phyloP scores from a whole-genome alignment of 768 basidiomycete genomes.

The Kwoniella mangroviensis region DNA sequence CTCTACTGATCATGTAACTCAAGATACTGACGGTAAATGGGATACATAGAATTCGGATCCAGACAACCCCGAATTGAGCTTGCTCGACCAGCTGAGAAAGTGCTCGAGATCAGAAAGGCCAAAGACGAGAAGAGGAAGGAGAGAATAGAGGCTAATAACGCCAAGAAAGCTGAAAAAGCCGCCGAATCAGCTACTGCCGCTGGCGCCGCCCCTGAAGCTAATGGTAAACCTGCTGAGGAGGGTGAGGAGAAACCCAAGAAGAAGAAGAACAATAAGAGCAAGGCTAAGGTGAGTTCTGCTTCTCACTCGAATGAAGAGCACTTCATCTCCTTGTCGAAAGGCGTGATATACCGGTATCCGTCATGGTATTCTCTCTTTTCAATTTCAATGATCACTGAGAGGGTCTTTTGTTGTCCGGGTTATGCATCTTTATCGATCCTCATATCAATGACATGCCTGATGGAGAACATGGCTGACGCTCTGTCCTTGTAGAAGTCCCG shows the following conservation, averaged over 20 bases:
- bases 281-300: slow-evolving; percentile 29
- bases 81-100: slow-evolving; percentile 47
- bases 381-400: too few relatives aligned
- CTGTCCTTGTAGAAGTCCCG: slow-evolving; percentile 30
- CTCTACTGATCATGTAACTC: background rate
- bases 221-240: slow-evolving; percentile 28
- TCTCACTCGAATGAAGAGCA: too few relatives aligned
- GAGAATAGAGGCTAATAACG: slow-evolving; percentile 36
- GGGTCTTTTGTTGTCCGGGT: too few relatives aligned
- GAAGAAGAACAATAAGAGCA: slow-evolving; percentile 33
- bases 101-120: slow-evolving; percentile 39
- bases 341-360: too few relatives aligned
- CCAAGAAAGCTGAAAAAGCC: slow-evolving; percentile 28
- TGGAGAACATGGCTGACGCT: too few relatives aligned
- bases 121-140: slow-evolving; percentile 42
- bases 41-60: slow-evolving; percentile 42
- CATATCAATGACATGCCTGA: too few relatives aligned
- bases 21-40: background rate
- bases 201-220: slow-evolving; percentile 33
- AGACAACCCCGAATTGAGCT: slow-evolving; percentile 57
- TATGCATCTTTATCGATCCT: too few relatives aligned
- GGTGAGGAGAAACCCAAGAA: slow-evolving; percentile 43
- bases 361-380: too few relatives aligned
- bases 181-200: slow-evolving; percentile 27
- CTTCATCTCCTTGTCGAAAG: too few relatives aligned